Evolutionary conservation across 805 yeast species (phyloP).

Genomic region (Wickerhamiella australiensis): DNA sequence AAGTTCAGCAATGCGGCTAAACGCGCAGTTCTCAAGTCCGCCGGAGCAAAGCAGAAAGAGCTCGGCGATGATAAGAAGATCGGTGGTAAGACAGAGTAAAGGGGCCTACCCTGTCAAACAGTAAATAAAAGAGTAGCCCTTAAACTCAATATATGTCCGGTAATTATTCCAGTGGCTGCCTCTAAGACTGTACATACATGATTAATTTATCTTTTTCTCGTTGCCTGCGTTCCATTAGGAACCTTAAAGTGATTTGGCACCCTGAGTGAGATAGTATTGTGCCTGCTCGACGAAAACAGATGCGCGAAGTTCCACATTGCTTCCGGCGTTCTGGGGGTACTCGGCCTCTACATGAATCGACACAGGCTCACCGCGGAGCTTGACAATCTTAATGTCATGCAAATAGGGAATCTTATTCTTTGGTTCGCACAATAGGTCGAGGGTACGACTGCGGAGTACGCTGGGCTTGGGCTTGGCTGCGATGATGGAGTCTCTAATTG

Average conservation of each 20-base stretch:
- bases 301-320: conserved; percentile 11
- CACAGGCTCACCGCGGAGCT: conserved; percentile 17
- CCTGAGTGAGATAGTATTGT: conserved; percentile 8
- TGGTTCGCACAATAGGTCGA: conserved; percentile 47
- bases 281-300: conserved; percentile 14
- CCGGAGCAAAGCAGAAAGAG: conserved; percentile 4
- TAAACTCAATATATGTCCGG: too few relatives aligned
- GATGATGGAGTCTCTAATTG: conserved; percentile 30
- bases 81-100: neutral
- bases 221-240: neutral
- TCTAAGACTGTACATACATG: neutral
- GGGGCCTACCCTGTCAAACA: too few relatives aligned
- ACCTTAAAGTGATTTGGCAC: neutral
- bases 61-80: neutral
- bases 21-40: conserved; percentile 19
- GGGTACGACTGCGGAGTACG: conserved; percentile 44
- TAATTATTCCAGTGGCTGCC: neutral
- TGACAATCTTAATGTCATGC: conserved; percentile 12
- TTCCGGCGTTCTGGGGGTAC: conserved; percentile 14
- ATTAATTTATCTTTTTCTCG: neutral
- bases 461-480: conserved; percentile 30
- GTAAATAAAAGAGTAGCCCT: too few relatives aligned
- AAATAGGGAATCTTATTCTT: conserved; percentile 34
- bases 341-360: conserved; percentile 16
- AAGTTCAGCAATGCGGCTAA: conserved; percentile 22